Conservation (phyloP, 352 stramenopile genomes). For the Phytophthora brassicae region DNA sequence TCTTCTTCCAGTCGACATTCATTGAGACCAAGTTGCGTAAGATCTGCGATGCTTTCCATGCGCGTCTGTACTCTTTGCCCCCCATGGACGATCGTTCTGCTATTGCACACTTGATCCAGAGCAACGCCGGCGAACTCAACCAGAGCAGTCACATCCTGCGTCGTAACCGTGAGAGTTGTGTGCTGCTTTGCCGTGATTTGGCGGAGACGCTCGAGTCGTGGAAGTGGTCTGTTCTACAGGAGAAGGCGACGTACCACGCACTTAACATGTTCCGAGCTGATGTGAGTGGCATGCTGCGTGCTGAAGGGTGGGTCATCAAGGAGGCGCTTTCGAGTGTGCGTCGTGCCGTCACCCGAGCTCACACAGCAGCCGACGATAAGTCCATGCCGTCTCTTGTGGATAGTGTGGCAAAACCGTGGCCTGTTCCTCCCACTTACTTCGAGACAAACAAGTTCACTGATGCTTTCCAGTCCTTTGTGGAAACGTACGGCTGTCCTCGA, state of each 20-base stretch:
- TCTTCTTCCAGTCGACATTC: slow-evolving; percentile 97
- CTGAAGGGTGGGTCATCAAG: slow-evolving; percentile 96
- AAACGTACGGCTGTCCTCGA: slow-evolving; percentile 98
- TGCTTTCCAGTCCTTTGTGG: slow-evolving; percentile 98
- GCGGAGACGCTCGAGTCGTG: slow-evolving; percentile 94
- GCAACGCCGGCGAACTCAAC: slow-evolving; percentile 93
- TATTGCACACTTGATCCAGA: slow-evolving; percentile 89
- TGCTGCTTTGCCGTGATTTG: slow-evolving; percentile 93
- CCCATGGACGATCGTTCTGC: slow-evolving; percentile 93
- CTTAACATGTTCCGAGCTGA: slow-evolving; percentile 98
- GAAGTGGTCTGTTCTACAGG: slow-evolving; percentile 96
- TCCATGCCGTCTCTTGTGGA: slow-evolving; percentile 94
- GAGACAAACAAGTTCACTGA: slow-evolving; percentile 99
- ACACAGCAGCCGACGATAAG: slow-evolving; percentile 91
- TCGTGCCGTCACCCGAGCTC: slow-evolving; percentile 85
- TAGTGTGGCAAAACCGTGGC: slow-evolving; percentile 94
- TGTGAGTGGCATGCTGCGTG: slow-evolving; percentile 95
- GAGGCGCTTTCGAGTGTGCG: slow-evolving; percentile 80
- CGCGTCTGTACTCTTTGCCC: slow-evolving; percentile 95
- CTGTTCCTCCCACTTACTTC: slow-evolving; percentile 97
- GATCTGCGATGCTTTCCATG: slow-evolving; percentile 98
- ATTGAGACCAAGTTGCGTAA: slow-evolving; percentile 98
- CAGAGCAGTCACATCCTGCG: slow-evolving; percentile 96
- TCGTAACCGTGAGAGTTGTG: slow-evolving; percentile 95
- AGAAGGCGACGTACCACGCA: slow-evolving; percentile 98